phyloP scores from a whole-genome alignment of 1,139 yeast species.

The Blastobotrys persicus region DNA sequence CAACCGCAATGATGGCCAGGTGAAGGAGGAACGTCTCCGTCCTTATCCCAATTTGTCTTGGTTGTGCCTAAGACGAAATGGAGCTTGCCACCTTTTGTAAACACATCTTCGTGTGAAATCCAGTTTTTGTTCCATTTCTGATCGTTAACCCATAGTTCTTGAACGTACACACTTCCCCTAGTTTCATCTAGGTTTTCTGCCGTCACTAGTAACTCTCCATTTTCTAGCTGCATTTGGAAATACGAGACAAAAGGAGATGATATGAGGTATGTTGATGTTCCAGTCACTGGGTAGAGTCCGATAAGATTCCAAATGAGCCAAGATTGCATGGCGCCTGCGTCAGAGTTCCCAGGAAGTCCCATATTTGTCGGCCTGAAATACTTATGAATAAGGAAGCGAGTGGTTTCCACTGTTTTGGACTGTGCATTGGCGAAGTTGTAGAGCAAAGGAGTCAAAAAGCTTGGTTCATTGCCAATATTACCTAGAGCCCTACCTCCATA shows the following conservation, averaged over 20 bases:
- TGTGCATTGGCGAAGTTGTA: neutral
- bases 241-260: conserved; percentile 36
- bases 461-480: conserved; percentile 39
- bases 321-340: conserved; percentile 45
- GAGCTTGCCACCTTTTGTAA: neutral
- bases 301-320: conserved; percentile 41
- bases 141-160: neutral
- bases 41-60: neutral
- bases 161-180: neutral
- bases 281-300: conserved; percentile 42
- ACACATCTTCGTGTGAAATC: neutral
- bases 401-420: neutral
- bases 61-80: neutral
- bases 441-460: neutral
- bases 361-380: conserved; percentile 33
- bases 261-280: conserved; percentile 40
- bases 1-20: neutral
- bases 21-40: neutral
- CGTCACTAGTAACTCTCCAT: neutral
- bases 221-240: neutral
- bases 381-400: conserved; percentile 17
- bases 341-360: conserved; percentile 43
- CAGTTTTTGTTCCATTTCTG: neutral
- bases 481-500: neutral
- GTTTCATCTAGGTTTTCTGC: neutral